Evolutionary conservation across 1,284 basidiomycete genomes (phyloP).

Genomic region (Meripilus lineatus): DNA sequence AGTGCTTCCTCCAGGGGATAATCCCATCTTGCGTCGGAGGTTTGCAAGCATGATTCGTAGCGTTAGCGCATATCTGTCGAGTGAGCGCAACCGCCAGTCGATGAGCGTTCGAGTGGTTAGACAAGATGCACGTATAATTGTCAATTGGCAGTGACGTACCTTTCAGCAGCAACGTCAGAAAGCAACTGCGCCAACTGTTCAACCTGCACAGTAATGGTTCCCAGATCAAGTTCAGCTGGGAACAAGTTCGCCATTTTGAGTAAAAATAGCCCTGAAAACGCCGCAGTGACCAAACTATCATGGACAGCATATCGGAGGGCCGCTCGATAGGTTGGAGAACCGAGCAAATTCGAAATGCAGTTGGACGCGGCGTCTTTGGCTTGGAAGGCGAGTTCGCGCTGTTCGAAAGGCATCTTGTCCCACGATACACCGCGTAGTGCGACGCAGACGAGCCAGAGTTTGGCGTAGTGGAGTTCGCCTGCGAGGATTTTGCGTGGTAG

Average conservation of each 20-base stretch:
- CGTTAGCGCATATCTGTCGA: conserved; percentile 76
- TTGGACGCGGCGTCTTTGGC: conserved; percentile 88
- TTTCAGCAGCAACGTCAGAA: conserved; percentile 83
- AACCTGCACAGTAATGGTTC: conserved; percentile 70
- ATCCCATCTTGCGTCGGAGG: conserved; percentile 79
- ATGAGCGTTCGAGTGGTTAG: too few relatives aligned
- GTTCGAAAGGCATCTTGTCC: conserved; percentile 94
- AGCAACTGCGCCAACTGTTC: conserved; percentile 80
- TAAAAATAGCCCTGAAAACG: conserved; percentile 89
- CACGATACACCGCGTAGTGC: conserved; percentile 86
- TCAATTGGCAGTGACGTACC: conserved; percentile 35
- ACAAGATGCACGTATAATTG: not conserved
- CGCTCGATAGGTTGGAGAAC: conserved; percentile 75
- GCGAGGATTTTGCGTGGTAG: conserved; percentile 82
- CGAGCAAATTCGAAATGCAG: conserved; percentile 78
- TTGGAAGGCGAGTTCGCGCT: conserved; percentile 89
- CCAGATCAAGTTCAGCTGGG: conserved; percentile 74
- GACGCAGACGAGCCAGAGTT: conserved; percentile 91
- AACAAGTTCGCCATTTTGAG: conserved; percentile 90
- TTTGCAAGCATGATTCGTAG: conserved; percentile 88
- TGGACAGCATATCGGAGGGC: conserved; percentile 88
- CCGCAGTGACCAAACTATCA: conserved; percentile 86
- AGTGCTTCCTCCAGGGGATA: conserved; percentile 50
- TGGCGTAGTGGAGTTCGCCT: conserved; percentile 86
- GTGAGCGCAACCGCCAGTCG: too few relatives aligned